Base-by-base conservation (phyloP, 371 early-diverging fungal species). In the Coemansia sp. region DNA sequence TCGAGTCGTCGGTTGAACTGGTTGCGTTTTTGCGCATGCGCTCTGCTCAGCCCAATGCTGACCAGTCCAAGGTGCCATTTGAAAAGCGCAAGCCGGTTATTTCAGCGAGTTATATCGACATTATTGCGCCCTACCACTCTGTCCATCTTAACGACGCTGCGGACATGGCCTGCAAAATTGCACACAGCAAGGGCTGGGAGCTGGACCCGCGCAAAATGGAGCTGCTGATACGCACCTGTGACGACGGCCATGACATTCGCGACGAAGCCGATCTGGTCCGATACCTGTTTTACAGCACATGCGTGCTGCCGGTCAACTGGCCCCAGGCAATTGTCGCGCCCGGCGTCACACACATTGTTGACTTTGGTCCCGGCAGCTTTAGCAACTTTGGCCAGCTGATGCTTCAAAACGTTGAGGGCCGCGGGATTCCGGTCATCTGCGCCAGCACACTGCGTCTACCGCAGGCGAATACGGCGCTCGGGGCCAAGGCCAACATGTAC, bases 361-460 rank as follows among this genome's bases (percentile, higher is more conserved):
- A 95, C 80, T 95, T 95, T 78, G 95, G 96, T 31, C 92, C 95
- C 4, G 93, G 93, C 62, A 92, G 92, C 36, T 76, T 90, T 20
- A 88, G 89, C 2, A 94, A 93, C 48, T 74, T 72, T 35, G 73
- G 69, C 5, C 82, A 85, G 42, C 77, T 94, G 65, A 92, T 93
- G 3, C 83, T 88, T 73, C 87, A 90, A 61, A 94, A 93, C 84
- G 89, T 91, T 81, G 93, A 94, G 70, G 96, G 95, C 49, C 85
- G 89, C 9, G 96, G 96, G 65, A 90, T 93, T 43, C 90, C 92
- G 64, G 86, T 93, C 20, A 75, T 92, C 50, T 81, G 91, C 54
- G 89, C 88, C 50, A 86, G 87, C 59, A 85, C 87, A 32, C 69
- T 83, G 35, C 84, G 84, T 4, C 8, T 48, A 8, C 55, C 16